phyloP scores from a whole-genome alignment of 2,329 filamentous ascomycete species.

The Alternaria rosae region DNA sequence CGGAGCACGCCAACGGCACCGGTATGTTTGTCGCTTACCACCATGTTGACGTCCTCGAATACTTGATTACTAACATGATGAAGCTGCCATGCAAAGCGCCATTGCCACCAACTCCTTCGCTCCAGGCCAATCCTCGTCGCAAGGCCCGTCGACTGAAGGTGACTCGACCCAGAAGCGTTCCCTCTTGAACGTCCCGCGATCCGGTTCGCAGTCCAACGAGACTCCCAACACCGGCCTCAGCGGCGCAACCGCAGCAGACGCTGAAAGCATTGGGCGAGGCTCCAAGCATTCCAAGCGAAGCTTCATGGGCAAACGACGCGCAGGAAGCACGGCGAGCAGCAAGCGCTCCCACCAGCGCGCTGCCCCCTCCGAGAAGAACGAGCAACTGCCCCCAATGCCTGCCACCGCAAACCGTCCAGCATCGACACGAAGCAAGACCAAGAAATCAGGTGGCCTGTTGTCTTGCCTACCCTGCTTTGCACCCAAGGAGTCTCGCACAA shows the following conservation, averaged over 20 bases:
- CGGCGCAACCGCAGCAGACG: conserved; percentile 55
- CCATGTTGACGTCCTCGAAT: not conserved
- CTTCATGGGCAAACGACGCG: conserved; percentile 54
- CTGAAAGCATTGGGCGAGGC: conserved; percentile 54
- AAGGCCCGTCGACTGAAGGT: conserved; percentile 31
- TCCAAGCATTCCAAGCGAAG: conserved; percentile 56
- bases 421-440: conserved; percentile 49
- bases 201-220: conserved; percentile 40
- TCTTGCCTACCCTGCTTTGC: conserved; percentile 72
- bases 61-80: conserved; percentile 1
- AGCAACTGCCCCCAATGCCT: conserved; percentile 43
- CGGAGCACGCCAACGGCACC: conserved; percentile 44
- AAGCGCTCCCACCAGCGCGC: conserved; percentile 53
- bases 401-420: conserved; percentile 40
- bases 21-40: conserved; percentile 36
- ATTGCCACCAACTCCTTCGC: conserved; percentile 23
- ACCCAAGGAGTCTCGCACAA: conserved; percentile 64
- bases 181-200: conserved; percentile 47
- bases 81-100: conserved; percentile 7
- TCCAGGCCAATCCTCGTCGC: conserved; percentile 35
- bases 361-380: conserved; percentile 51
- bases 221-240: conserved; percentile 52
- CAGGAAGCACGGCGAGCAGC: conserved; percentile 56
- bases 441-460: conserved; percentile 51
- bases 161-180: conserved; percentile 48